Evolutionary conservation across 257 asterid genomes (phyloP), one percentile per base, ranked within the genome.

Genomic region (Jacaranda copaia): DNA sequence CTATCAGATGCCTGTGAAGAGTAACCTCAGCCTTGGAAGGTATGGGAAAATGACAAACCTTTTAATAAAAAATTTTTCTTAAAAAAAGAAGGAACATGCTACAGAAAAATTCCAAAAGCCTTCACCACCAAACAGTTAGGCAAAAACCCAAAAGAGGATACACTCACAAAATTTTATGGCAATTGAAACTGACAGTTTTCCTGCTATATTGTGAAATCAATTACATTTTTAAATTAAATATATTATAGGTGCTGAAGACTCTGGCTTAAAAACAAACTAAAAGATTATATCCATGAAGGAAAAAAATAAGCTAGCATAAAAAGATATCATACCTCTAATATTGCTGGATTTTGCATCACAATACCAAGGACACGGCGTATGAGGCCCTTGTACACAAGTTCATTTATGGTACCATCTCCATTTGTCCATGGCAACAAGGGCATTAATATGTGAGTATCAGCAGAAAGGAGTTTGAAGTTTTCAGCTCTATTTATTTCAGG

Each of bases 291-390:
- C 70, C 12, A 15, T 13, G 16, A 39, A 78, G 58, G 46, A 25
- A 45, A 82, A 68, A 68, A 65, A 46, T 51, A 68, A 16, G 13
- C 57, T 11, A 36, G 45, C 38, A 43, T 66, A 59, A 8, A 59
- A 52, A 60, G 59, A 76, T 59, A 40, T 59, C 80, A 77, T 75
- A 95, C 99, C 93, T 93, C 96, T 52, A 90, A 75, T 76, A 91
- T 93, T 83, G 96, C 99, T 15, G 99, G 99, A 85, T 91, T 89
- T 85, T 91, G 97, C 98, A 95, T 84, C 79, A 93, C 90, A 38
- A 95, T 80, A 77, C 96, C 92, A 75, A 95, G 92, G 80, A 91
- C 82, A 72, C 96, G 89, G 63, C 97, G 90, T 49, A 84, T 79
- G 82, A 95, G 96, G 80, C 99, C 93, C 82, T 88, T 89, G 93